Percentiles rank a stretch among this genome's conserved stretches.
These are phyloP conservation scores for Alternaria hordeiaustralica DNA, from an alignment of 2,329 filamentous ascomycete species.

Conservation along the genomic window DNA sequence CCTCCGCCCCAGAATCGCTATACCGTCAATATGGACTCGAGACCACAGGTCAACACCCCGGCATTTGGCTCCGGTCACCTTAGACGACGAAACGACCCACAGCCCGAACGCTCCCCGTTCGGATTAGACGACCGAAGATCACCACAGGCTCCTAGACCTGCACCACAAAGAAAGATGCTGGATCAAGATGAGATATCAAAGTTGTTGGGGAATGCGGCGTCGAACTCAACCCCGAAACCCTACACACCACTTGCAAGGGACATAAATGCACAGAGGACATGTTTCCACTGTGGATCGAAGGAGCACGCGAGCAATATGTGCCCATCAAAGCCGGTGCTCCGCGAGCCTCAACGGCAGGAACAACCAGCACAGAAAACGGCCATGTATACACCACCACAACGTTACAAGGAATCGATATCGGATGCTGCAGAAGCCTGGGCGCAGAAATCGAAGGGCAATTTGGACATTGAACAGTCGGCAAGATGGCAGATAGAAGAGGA, in stretches of 20 bases:
- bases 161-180: slow-evolving; percentile 27
- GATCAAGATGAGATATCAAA: slow-evolving; percentile 38
- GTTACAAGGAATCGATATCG: slow-evolving; percentile 24
- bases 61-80: slow-evolving; percentile 35
- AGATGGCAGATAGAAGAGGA: slow-evolving; percentile 20
- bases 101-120: slow-evolving; percentile 2
- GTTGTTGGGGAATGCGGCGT: slow-evolving; percentile 26
- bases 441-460: slow-evolving; percentile 20
- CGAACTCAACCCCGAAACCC: slow-evolving; percentile 13
- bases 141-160: slow-evolving; percentile 5
- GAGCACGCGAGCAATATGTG: slow-evolving; percentile 34
- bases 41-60: slow-evolving; percentile 33
- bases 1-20: slow-evolving; percentile 24
- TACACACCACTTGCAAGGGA: slow-evolving; percentile 35
- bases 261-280: slow-evolving; percentile 30
- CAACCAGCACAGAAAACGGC: slow-evolving; percentile 6
- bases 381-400: slow-evolving; percentile 17
- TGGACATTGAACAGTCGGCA: slow-evolving; percentile 20
- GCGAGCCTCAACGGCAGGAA: slow-evolving; percentile 16
- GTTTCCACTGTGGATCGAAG: slow-evolving; percentile 38
- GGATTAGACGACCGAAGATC: slow-evolving; percentile 3
- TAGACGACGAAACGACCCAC: slow-evolving; percentile 35
- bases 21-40: slow-evolving; percentile 41
- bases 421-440: slow-evolving; percentile 39
- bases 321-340: slow-evolving; percentile 34